Percentiles rank a stretch among this genome's conserved stretches.
Evolutionary conservation across 1,284 basidiomycete genomes (phyloP).

Genomic region (Ceratobasidium sp.): DNA sequence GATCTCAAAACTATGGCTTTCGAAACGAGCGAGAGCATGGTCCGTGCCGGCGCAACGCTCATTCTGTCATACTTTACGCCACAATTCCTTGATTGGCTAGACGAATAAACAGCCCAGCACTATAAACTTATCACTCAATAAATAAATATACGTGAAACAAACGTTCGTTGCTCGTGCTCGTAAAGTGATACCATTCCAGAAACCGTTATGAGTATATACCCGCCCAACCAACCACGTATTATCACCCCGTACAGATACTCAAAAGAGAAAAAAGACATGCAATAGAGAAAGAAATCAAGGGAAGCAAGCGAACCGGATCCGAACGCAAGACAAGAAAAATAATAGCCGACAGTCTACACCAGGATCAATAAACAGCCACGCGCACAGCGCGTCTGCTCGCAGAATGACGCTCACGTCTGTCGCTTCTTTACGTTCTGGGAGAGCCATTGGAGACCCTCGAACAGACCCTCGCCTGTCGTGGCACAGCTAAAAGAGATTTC

Average conservation of each 20-base stretch:
- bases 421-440: conserved; percentile 95
- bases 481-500: conserved; percentile 71
- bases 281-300: not conserved
- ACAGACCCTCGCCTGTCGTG: conserved; percentile 94
- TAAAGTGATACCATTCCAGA: conserved; percentile 31
- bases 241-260: conserved; percentile 13
- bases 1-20: conserved; percentile 93
- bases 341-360: conserved; percentile 6
- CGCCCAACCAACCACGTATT: conserved; percentile 8
- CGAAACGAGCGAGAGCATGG: conserved; percentile 89
- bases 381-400: conserved; percentile 22
- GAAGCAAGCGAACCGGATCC: conserved; percentile 11
- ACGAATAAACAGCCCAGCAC: conserved; percentile 50
- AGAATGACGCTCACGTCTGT: conserved; percentile 57
- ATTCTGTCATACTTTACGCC: conserved; percentile 97
- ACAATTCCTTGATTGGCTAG: conserved; percentile 92
- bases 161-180: conserved; percentile 36
- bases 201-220: conserved; percentile 16
- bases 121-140: not conserved
- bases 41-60: conserved; percentile 90
- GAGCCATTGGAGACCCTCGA: conserved; percentile 95
- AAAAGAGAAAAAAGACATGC: not conserved
- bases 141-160: conserved; percentile 3
- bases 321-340: not conserved
- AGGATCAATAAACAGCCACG: not conserved